Base-by-base conservation (phyloP, 495 filamentous ascomycete species). In the Viridothelium virens region DNA sequence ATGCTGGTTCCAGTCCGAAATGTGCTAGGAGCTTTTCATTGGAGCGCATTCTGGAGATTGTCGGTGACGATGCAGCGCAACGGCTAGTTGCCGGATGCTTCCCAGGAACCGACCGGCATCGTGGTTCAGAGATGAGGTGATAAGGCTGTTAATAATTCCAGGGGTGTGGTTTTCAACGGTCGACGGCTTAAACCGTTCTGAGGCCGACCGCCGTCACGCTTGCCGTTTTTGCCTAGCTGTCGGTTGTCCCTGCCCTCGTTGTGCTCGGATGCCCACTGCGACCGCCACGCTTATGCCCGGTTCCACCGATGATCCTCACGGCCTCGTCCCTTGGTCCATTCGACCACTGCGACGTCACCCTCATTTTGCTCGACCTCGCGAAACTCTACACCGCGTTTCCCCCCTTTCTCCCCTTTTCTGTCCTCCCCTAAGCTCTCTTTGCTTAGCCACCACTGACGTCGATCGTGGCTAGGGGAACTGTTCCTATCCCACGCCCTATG, bases 361-460 rank as follows among this genome's bases (percentile, higher is more conserved):
- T 5, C 48, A 5, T 53, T 59, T 18, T 33, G 33, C 5, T 18
- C 31, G 31, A 11, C 10, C 2, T 18, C 48, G 5, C 16, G 5
- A 18, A 53, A 53, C 48, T 11, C 5, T 18, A 5, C 7, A 36
- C 31, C 6, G 31, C 31, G 53, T 31, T 33, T n/a, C 53, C n/a
- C 5, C 36, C 36, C 14, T 34, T 59, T 11, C 11, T 5, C 31
- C 53, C 33, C 31, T 25, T 25, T 25, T 25, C 25, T 25, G 25
- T 25, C 25, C 25, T 25, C 25, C 25, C 25, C 25, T 25, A 25
- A 25, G 25, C 25, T 59, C 53, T 36, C 53, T 36, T 6, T 59
- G 31, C 53, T 59, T 31, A 59, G 53, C 53, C 53, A 59, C 53
- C 53, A 59, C 53, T 59, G 53, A 59, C 53, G 36, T 59, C 10